Base-by-base conservation (phyloP, 805 yeast species). In the Wickerhamomyces strasburgensis region DNA sequence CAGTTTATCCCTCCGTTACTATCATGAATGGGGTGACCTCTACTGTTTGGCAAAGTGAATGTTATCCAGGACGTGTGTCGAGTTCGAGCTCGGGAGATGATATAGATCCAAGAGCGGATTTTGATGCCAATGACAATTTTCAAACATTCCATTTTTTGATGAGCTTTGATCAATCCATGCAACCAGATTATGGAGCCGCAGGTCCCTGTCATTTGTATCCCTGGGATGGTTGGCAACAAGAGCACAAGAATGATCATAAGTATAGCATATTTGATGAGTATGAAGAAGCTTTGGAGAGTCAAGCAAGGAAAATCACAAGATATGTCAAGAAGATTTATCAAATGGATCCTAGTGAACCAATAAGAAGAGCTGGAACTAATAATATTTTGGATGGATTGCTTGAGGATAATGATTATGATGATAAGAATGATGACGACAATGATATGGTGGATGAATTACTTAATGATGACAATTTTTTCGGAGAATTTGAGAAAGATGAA, bases 211-310 rank as follows among this genome's bases (percentile, higher is more conserved):
- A n/a, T n/a, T n/a, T n/a, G n/a, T n/a, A n/a, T n/a, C n/a, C n/a
- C n/a, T n/a, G n/a, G n/a, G n/a, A n/a, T n/a, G n/a, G n/a, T n/a
- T n/a, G n/a, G n/a, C n/a, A n/a, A n/a, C n/a, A n/a, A n/a, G n/a
- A n/a, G n/a, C 31, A 32, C 4, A 31, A 31, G 15, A 60, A 50
- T 29, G 19, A 14, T 29, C 27, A 49, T 34, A 38, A 37, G 14
- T 47, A 46, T 11, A 43, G 52, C 8, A 55, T 63, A 16, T 55
- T 59, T 27, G 52, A 65, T n/a, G 71, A 70, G 21, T 41, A 51
- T 17, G 65, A 64, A n/a, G 79, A 73, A 37, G 55, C 75, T 2
- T 49, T 70, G 31, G 80, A 78, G 46, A 64, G 60, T 29, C 84
- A 78, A 49, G 66, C 83, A 0, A 61, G 73, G 39, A 59, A 62